Base-by-base conservation (phyloP, 352 stramenopile genomes). In the Pythium utonaiense region DNA sequence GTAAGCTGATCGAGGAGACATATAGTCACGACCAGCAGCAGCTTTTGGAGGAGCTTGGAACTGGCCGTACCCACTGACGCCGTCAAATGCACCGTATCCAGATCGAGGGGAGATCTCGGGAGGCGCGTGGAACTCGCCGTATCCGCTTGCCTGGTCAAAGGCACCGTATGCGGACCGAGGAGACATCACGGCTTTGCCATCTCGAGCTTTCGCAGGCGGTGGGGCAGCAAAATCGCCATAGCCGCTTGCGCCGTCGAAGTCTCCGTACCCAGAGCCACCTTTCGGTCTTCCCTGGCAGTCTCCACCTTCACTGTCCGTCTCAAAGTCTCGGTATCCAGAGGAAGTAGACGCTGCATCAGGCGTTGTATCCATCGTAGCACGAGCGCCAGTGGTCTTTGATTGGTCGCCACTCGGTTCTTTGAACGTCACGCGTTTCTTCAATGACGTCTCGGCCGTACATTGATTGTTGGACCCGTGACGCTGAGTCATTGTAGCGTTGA, bases 221-320 rank as follows among this genome's bases (percentile, higher is more conserved):
- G n/a, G n/a, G 1, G 50, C 31, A 24, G 22, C 22, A n/a, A 57
- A 52, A 16, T 60, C 31, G 10, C 38, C 44, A 14, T 56, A 53
- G 1, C 48, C 59, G 13, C 48, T 47, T 0, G 38, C 59, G 4
- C 22, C 44, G n/a, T 62, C 42, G 19, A 64, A 36, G 40, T 33
- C 58, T 42, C 53, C 53, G 27, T 60, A 60, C 31, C 53, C 53
- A 21, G 53, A 60, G 14, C 25, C 40, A 41, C 5, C 49, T 1
- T 3, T 19, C 22, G 62, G 62, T 17, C 38, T 33, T 6, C 53
- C 48, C 5, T 59, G 63, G 45, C 85, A 85, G 6, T 72, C 57
- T 3, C 75, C 75, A 49, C 81, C 86, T 0, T 63, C 64, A 19
- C 67, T 78, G 0, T 54, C 64, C 14, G 25, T 31, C 9, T 74